These are phyloP conservation scores for Pyrus communis DNA, from an alignment of 306 rosid genomes.

Conservation along the genomic window DNA sequence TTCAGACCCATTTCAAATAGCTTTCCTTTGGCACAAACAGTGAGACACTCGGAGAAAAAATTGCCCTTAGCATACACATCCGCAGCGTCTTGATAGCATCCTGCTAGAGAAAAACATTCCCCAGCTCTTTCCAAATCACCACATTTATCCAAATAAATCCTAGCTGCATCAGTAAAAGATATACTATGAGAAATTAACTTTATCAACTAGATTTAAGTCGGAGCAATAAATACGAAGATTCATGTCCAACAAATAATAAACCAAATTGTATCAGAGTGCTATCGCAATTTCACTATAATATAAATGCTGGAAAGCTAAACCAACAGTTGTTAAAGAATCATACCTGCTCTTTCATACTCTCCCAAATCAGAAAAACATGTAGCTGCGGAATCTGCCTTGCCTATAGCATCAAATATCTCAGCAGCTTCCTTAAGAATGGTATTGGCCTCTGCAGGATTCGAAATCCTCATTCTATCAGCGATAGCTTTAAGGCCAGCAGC, in stretches of 20 bases:
- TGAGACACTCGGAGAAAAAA: constrained; percentile 45
- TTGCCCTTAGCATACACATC: constrained; percentile 50
- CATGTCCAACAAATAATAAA: too few species aligned
- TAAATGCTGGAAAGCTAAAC: too few species aligned
- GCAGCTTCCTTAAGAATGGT: constrained; percentile 69
- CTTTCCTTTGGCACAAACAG: constrained; percentile 42
- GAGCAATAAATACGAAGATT: too few species aligned
- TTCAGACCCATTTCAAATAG: constrained; percentile 50
- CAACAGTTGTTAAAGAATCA: neutral
- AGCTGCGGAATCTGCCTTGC: constrained; percentile 55
- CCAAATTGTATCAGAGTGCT: too few species aligned
- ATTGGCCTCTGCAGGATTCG: constrained; percentile 40
- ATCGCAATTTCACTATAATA: too few species aligned
- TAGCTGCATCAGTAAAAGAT: too few species aligned
- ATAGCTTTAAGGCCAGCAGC: constrained; percentile 59
- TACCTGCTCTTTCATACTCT: constrained; percentile 66
- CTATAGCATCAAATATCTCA: constrained; percentile 52
- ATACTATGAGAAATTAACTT: too few species aligned
- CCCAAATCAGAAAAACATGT: constrained; percentile 62
- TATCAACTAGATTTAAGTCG: too few species aligned
- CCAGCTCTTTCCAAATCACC: constrained; percentile 55
- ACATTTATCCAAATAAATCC: constrained; percentile 39
- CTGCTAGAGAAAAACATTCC: constrained; percentile 54
- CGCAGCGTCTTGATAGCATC: constrained; percentile 46
- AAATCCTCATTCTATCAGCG: constrained; percentile 37